Evolutionary conservation across 2,329 filamentous ascomycete genomes (phyloP).

Genomic region (Phyllosticta ampelicida): DNA sequence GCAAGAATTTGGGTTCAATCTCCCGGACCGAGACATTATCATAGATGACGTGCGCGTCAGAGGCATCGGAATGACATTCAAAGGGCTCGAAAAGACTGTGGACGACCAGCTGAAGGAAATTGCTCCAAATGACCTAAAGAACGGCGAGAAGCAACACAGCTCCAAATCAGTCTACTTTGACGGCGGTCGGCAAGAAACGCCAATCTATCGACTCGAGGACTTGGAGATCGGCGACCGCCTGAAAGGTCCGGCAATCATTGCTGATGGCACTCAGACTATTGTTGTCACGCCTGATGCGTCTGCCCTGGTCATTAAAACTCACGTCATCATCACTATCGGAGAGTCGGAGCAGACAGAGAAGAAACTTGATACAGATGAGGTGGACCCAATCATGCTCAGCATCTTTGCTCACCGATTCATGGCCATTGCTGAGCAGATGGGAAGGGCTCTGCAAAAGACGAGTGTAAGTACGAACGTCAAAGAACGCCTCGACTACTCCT

Average conservation of each 20-base stretch:
- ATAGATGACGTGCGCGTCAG: conserved; percentile 82
- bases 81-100: conserved; percentile 68
- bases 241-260: conserved; percentile 72
- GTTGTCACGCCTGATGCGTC: conserved; percentile 71
- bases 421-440: conserved; percentile 81
- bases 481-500: conserved; percentile 73
- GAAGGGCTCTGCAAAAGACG: conserved; percentile 65
- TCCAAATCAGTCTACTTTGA: conserved; percentile 71
- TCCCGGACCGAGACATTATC: conserved; percentile 77
- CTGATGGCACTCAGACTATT: conserved; percentile 83
- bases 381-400: conserved; percentile 66
- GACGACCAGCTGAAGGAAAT: conserved; percentile 71
- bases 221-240: conserved; percentile 62
- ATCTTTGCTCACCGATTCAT: conserved; percentile 78
- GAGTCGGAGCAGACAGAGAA: conserved; percentile 42
- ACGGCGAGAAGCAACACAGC: conserved; percentile 54
- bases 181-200: conserved; percentile 63
- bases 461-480: conserved; percentile 73
- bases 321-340: conserved; percentile 78
- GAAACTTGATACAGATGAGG: conserved; percentile 42
- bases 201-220: conserved; percentile 72
- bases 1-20: conserved; percentile 85
- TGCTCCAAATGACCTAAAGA: conserved; percentile 45
- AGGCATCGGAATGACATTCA: conserved; percentile 81
- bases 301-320: conserved; percentile 70